Evolutionary conservation across 371 early-diverging fungal genomes (phyloP).

Genomic region (Lichtheimia hyalospora): DNA sequence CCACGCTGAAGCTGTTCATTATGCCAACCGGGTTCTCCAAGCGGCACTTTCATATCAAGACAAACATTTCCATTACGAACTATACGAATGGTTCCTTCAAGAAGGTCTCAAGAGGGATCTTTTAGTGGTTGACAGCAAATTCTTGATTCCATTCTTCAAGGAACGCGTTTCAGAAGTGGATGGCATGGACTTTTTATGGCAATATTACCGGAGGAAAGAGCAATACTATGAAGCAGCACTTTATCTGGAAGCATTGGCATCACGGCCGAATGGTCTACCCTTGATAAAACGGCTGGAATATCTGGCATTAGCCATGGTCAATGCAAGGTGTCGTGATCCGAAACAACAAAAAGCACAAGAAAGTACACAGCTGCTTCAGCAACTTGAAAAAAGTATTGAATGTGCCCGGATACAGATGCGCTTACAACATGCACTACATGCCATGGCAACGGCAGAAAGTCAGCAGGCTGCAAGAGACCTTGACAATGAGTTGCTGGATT

Average conservation of each 20-base stretch:
- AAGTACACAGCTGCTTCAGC: conserved; percentile 13
- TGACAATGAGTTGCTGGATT: conserved; percentile 5
- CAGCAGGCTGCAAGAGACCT: conserved; percentile 8
- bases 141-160: conserved; percentile 70
- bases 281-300: conserved; percentile 65
- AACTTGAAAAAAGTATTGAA: conserved; percentile 14
- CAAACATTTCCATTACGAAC: conserved; percentile 63
- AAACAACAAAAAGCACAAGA: conserved; percentile 14
- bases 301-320: conserved; percentile 70
- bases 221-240: conserved; percentile 68
- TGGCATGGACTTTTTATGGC: conserved; percentile 71
- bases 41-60: conserved; percentile 52
- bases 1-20: conserved; percentile 8
- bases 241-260: conserved; percentile 64
- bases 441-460: conserved; percentile 1
- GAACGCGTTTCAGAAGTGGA: conserved; percentile 50
- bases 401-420: conserved; percentile 15
- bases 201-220: conserved; percentile 65
- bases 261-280: conserved; percentile 23
- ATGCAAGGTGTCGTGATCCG: conserved; percentile 58
- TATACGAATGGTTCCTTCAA: conserved; percentile 68
- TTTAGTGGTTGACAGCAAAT: conserved; percentile 42
- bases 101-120: conserved; percentile 31
- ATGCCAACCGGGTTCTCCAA: conserved; percentile 32
- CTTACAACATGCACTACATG: conserved; percentile 10